Conservation (phyloP, 2,329 filamentous ascomycete genomes). For the Fusarium secorum region DNA sequence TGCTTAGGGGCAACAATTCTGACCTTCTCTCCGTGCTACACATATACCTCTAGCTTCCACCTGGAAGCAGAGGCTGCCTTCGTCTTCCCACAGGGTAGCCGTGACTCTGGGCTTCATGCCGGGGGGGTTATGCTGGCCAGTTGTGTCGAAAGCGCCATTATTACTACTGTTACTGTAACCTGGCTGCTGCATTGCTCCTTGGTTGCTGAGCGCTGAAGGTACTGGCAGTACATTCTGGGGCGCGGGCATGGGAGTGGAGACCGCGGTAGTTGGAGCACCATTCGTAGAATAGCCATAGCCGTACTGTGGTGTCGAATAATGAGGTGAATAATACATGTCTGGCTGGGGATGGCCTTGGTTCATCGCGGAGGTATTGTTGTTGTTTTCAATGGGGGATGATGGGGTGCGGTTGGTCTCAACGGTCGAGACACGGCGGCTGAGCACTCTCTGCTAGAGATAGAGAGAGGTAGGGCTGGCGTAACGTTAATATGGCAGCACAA, state of each 20-base stretch:
- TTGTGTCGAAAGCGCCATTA: conserved; percentile 77
- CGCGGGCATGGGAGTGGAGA: conserved; percentile 72
- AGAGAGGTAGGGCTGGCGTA: conserved; percentile 11
- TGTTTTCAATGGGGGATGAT: conserved; percentile 30
- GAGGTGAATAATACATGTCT: conserved; percentile 80
- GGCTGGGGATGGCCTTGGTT: conserved; percentile 67
- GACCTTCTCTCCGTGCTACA: conserved; percentile 91
- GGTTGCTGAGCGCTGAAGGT: conserved; percentile 62
- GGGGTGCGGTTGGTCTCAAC: background rate
- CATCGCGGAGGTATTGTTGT: conserved; percentile 65
- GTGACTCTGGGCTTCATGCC: conserved; percentile 97
- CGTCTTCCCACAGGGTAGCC: conserved; percentile 97
- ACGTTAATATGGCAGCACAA: conserved; percentile 18
- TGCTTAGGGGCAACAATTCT: conserved; percentile 33
- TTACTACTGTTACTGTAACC: conserved; percentile 17
- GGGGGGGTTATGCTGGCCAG: conserved; percentile 92
- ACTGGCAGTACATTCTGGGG: conserved; percentile 72
- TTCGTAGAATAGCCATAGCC: conserved; percentile 75
- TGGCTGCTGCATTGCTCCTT: conserved; percentile 57
- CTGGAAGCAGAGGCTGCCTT: conserved; percentile 96
- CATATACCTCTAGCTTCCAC: conserved; percentile 97
- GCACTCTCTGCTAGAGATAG: background rate
- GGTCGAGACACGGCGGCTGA: background rate
- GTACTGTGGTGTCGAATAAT: conserved; percentile 71
- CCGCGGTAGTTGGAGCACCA: conserved; percentile 71